Evolutionary conservation across 2,329 filamentous ascomycete genomes (phyloP), one percentile per base, ranked within the genome.

Genomic region (Anisogramma anomala): DNA sequence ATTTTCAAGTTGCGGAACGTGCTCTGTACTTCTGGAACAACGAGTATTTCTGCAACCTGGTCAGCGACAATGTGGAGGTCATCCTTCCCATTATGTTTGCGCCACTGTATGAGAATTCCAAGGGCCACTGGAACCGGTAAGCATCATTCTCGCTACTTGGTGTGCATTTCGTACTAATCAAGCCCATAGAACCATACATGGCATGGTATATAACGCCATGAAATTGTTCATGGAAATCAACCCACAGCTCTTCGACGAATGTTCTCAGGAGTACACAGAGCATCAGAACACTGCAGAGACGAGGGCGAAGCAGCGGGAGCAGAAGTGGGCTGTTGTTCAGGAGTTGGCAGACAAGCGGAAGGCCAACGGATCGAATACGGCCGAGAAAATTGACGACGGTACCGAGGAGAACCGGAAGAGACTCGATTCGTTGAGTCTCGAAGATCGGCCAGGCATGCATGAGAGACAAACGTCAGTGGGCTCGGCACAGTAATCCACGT

Each of bases 191-290:
- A 98, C 91, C 6, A 98, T 98, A 52, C 91, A 98, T 58, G 91
- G 91, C 59, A 96, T 98, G 89, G 91, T 98, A 9, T 96, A 96
- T 62, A 98, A 96, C 56, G 91, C 91, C 43, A 96, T 98, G 91
- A 98, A 98, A 62, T 75, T 98, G 27, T 98, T 98, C 63, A 98
- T 98, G 91, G 91, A 98, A 61, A 95, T 98, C 56, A 96, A 96
- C 60, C 91, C 91, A 8, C 88, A 95, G 60, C 75, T 98, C 17
- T 98, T 98, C 55, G 91, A 98, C 53, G 91, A 98, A 58, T 98
- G 91, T 65, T 95, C 91, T 26, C 89, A 95, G 57, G 88, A 96
- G 50, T 98, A 98, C 63, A 93, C 88, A 4, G 89, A 96, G 61
- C 82, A 91, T 55, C 89, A 96, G 63, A 94, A 94, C 63, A 91